Percentiles rank a stretch among this genome's conserved stretches.
phyloP scores from a whole-genome alignment of 2,329 filamentous ascomycete genomes.

The Sphaerulina musiva region DNA sequence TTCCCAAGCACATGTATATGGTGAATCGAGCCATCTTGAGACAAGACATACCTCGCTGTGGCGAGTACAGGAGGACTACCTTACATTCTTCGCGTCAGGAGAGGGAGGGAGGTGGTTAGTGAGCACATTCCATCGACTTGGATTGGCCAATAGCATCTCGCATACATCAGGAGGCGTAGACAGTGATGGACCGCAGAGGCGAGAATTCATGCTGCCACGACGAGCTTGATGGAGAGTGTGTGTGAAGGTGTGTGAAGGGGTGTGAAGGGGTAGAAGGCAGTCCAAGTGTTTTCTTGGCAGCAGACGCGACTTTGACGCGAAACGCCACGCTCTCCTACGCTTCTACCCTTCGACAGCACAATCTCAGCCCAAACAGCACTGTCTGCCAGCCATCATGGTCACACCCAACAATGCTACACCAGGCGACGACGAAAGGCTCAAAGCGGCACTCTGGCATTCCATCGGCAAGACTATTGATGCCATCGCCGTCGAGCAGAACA shows the following conservation, averaged over 20 bases:
- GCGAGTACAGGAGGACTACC: constrained; percentile 4
- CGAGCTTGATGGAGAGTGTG: background rate
- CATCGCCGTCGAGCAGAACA: constrained; percentile 58
- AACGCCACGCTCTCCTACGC: background rate
- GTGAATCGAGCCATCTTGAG: background rate
- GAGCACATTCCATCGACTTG: background rate
- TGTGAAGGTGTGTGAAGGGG: no score
- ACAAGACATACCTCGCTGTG: background rate
- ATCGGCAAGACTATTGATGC: constrained; percentile 86
- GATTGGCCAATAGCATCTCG: background rate
- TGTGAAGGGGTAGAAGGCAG: background rate
- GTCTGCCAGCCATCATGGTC: constrained; percentile 8
- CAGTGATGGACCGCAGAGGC: background rate
- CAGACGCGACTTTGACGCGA: constrained; percentile 1
- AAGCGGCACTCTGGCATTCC: constrained; percentile 76
- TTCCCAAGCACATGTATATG: background rate
- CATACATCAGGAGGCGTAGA: background rate
- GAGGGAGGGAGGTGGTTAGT: background rate
- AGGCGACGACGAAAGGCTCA: constrained; percentile 57
- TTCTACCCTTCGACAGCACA: background rate
- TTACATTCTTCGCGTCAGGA: constrained; percentile 6
- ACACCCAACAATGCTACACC: background rate
- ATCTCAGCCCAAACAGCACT: background rate
- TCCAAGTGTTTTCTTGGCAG: background rate
- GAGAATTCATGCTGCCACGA: background rate